Percentiles rank a stretch among this genome's conserved stretches.
Evolutionary conservation across 2,329 filamentous ascomycete genomes (phyloP).

Genomic region (Neodidymelliopsis sp.): DNA sequence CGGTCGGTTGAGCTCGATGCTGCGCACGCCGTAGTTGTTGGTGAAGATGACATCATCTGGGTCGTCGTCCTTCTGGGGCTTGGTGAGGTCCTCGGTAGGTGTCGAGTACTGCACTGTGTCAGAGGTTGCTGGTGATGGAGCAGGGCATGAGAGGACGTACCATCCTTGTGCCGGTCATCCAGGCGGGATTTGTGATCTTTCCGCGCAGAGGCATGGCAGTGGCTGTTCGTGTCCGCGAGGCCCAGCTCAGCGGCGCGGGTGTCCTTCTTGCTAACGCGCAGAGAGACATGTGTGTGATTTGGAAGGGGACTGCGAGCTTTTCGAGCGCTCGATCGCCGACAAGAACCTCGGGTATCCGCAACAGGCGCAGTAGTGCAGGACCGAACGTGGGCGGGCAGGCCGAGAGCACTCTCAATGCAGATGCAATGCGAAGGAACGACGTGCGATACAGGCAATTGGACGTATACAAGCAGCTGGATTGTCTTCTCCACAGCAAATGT

Average conservation of each 20-base stretch:
- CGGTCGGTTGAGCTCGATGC: constrained; percentile 92
- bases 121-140: constrained; percentile 1
- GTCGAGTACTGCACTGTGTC: constrained; percentile 45
- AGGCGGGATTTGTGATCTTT: constrained; percentile 70
- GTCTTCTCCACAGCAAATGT: constrained; percentile 13
- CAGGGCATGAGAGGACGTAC: constrained; percentile 48
- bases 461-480: not conserved
- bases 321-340: constrained; percentile 31
- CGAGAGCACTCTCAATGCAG: not conserved
- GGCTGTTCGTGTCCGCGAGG: constrained; percentile 39
- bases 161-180: constrained; percentile 59
- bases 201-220: constrained; percentile 79
- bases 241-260: constrained; percentile 51
- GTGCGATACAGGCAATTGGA: not conserved
- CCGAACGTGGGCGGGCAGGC: constrained; percentile 5
- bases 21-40: constrained; percentile 86
- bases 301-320: constrained; percentile 28
- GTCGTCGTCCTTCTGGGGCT: constrained; percentile 72
- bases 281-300: constrained; percentile 54
- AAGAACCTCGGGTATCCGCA: constrained; percentile 50
- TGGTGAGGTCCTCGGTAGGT: constrained; percentile 47
- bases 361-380: constrained; percentile 2
- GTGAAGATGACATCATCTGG: constrained; percentile 92
- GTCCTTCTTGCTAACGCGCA: constrained; percentile 50
- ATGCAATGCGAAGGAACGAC: constrained; percentile 1